phyloP scores from a whole-genome alignment of 2,329 filamentous ascomycete genomes.

The Knufia petricola region DNA sequence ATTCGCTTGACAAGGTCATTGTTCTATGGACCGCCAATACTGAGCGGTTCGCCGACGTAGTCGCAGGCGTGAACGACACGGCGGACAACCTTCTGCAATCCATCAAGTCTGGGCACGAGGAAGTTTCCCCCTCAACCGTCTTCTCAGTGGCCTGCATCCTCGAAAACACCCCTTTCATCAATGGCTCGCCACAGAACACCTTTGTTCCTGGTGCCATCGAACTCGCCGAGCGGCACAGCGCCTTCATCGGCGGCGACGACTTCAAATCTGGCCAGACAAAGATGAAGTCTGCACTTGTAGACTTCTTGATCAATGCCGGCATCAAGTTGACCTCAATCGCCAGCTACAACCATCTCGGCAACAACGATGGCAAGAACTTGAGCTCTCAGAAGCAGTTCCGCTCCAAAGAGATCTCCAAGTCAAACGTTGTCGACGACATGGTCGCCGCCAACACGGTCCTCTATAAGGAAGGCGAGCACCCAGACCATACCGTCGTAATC shows the following conservation, averaged over 20 bases:
- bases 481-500: slow-evolving; percentile 97
- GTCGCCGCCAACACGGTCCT: slow-evolving; percentile 88
- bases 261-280: slow-evolving; percentile 99
- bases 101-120: slow-evolving; percentile 76
- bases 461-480: slow-evolving; percentile 86
- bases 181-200: slow-evolving; percentile 97
- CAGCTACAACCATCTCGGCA: slow-evolving; percentile 98
- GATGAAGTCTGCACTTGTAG: slow-evolving; percentile 98
- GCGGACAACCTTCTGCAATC: slow-evolving; percentile 84
- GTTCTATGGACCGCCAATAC: slow-evolving; percentile 99
- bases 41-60: slow-evolving; percentile 84
- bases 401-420: slow-evolving; percentile 99
- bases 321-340: slow-evolving; percentile 98
- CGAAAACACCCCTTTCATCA: slow-evolving; percentile 89
- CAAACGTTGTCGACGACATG: slow-evolving; percentile 99
- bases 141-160: slow-evolving; percentile 93
- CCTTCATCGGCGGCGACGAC: slow-evolving; percentile 95
- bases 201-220: slow-evolving; percentile 89
- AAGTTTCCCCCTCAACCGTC: slow-evolving; percentile 89
- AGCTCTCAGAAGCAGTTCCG: slow-evolving; percentile 97
- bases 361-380: slow-evolving; percentile 98
- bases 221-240: slow-evolving; percentile 73
- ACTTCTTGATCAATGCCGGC: slow-evolving; percentile 96
- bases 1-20: slow-evolving; percentile 87
- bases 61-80: slow-evolving; percentile 88